Evolutionary conservation across 805 yeast species (phyloP), one percentile per base, ranked within the genome.

Genomic region (Kregervanrija pseudodelftensis): DNA sequence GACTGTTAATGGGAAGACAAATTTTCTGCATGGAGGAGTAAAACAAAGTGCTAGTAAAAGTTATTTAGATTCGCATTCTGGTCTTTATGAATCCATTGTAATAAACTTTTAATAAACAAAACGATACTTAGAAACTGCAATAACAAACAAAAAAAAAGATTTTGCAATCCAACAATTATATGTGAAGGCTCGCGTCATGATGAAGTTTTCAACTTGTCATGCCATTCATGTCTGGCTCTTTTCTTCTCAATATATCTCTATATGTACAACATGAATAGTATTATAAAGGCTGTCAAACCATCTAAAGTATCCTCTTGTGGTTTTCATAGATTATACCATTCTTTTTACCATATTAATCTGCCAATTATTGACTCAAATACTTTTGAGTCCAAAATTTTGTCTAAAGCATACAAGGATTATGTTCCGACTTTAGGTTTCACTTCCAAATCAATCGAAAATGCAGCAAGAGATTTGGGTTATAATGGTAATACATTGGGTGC

Each of bases 371-470:
- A 64, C 38, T 39, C 51, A 3, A 32, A 49, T 3, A 52, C 63
- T 5, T 59, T 73, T 8, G 79, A 75, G 47, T 60, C 68, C 35
- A 58, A 63, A 45, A 60, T 77, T 12, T 44, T 64, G 30, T 39
- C 52, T 3, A 52, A 49, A 35, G 69, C 69, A 9, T 57, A 64
- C 39, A 40, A 42, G 4, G 55, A 58, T 4, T 49, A 52, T 46
- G 70, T 77, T 34, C 81, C 81, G 3, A 46, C 52, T 37, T 56
- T 52, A 43, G 82, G 82, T 2, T 76, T 77, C 54, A 52, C 65
- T 16, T 54, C 60, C 17, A 44, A 48, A 28, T 65, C 79, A 16
- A 57, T 77, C 3, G 61, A 63, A n/a, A 51, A 61, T n/a, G 77
- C 81, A 11, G 63, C 72, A 3, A 52, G 60, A 10, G 70, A 69